Evolutionary conservation across 2,329 filamentous ascomycete species (phyloP), one percentile per base, ranked within the genome.

Genomic region (Monilinia fructigena): DNA sequence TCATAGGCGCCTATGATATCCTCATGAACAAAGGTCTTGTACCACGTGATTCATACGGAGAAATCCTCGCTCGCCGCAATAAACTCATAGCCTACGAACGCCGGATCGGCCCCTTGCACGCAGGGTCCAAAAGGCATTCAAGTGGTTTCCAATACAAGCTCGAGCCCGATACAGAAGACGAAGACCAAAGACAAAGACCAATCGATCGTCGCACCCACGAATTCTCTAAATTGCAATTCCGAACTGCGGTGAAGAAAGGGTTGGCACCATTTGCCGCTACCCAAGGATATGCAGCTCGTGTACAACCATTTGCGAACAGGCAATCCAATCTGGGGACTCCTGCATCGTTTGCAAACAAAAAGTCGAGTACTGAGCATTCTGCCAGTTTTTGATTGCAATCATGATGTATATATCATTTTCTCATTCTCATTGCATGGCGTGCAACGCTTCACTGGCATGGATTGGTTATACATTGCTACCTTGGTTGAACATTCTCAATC

Each of bases 1-100:
- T 78, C 70, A 73, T 78, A 52, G 56, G 70, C 54, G 77, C 75
- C 16, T 76, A 74, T 60, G 74, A 77, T 66, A 67, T 75, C 23
- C 68, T 78, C 50, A 73, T 72, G 45, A 67, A 69, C 31, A 69
- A 68, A 47, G 71, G 72, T 4, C 66, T 75, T 42, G 71, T 79
- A 8, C 45, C 67, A 5, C 63, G 65, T 58, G 71, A 72, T 16
- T 48, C 64, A 18, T 69, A 68, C 60, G 72, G 18, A 71, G 72
- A 67, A 64, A 73, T 68, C 65, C 65, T 76, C 61, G 66, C 68
- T 23, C 72, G 75, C 26, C 73, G 75, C 28, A 73, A 75, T 50
- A 72, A 74, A 50, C 63, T 80, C 63, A 68, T 78, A n/a, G 77
- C 79, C n/a, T 75, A 76, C 23, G 55, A 50, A 61, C 42, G 11